Evolutionary conservation across 306 rosid species (phyloP).

Genomic region (Quercus rubra): DNA sequence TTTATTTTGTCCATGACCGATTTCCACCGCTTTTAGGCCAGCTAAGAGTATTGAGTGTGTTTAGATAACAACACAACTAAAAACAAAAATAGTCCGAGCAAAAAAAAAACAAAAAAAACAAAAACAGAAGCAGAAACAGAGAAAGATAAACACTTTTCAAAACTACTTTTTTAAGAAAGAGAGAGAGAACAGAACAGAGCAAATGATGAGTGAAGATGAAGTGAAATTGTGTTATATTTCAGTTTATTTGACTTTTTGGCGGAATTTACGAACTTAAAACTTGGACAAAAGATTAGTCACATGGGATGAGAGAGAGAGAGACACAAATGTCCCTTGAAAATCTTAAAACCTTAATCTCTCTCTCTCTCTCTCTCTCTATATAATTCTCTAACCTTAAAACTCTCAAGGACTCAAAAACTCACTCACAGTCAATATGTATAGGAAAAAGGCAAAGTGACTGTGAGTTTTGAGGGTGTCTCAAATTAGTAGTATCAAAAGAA

Average conservation of each 20-base stretch:
- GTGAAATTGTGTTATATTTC: constrained; percentile 4
- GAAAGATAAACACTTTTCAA: neutral
- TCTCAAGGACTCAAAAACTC: constrained; percentile 14
- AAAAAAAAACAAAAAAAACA: neutral
- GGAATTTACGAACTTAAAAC: constrained; percentile 4
- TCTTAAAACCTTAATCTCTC: neutral
- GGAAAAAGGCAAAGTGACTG: neutral
- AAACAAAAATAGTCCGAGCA: neutral
- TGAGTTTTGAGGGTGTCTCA: neutral
- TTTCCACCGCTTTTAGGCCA: neutral
- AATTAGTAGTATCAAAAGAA: constrained; percentile 8
- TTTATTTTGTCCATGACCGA: neutral
- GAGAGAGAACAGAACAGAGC: constrained; percentile 1
- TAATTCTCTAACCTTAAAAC: neutral
- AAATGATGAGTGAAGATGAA: constrained; percentile 25
- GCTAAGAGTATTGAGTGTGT: neutral
- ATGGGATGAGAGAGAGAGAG: neutral
- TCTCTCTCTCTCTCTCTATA: neutral
- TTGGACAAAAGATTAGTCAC: constrained; percentile 4
- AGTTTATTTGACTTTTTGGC: constrained; percentile 4
- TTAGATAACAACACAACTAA: neutral
- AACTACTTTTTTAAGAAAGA: neutral
- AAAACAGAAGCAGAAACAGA: constrained; percentile 1
- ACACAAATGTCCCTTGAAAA: constrained; percentile 29
- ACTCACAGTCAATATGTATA: neutral